phyloP scores from a whole-genome alignment of 768 basidiomycete species.

The Amanita inopinata region DNA sequence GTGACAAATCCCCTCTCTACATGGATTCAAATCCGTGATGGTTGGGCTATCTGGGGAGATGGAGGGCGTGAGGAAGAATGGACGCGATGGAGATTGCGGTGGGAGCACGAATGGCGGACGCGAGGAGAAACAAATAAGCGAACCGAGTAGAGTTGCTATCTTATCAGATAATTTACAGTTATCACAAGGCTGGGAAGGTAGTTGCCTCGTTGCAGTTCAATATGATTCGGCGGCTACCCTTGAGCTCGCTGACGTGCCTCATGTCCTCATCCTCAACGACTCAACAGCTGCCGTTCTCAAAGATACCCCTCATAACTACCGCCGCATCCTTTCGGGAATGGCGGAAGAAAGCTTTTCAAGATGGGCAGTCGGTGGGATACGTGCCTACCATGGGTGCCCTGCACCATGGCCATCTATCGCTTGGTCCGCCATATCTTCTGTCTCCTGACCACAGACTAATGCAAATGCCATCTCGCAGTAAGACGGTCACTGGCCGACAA shows the following conservation, averaged over 20 bases:
- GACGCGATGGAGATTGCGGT: constrained; percentile 51
- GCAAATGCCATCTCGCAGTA: constrained; percentile 37
- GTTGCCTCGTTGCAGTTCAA: too few species aligned
- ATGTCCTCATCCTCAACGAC: constrained; percentile 7
- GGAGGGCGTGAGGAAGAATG: constrained; percentile 71
- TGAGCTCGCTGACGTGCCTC: background rate
- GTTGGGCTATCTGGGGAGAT: constrained; percentile 75
- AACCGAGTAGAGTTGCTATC: background rate
- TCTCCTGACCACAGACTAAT: background rate
- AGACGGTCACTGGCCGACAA: constrained; percentile 65
- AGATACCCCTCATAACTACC: constrained; percentile 45
- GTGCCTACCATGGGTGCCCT: constrained; percentile 99
- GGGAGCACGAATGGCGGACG: constrained; percentile 34
- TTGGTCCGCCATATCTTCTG: constrained; percentile 47
- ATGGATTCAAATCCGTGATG: constrained; percentile 70
- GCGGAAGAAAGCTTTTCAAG: constrained; percentile 53
- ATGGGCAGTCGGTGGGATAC: constrained; percentile 69
- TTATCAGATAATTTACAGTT: too few species aligned
- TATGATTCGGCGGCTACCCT: background rate
- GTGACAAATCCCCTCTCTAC: constrained; percentile 45
- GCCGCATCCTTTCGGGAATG: constrained; percentile 61
- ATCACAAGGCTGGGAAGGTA: too few species aligned
- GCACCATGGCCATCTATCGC: constrained; percentile 85
- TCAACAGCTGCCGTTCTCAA: constrained; percentile 21
- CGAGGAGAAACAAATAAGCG: background rate